Percentiles rank a stretch among this genome's conserved stretches.
Evolutionary conservation across 75 land plant genomes (phyloP).

Genomic region (Sequoia sempervirens): DNA sequence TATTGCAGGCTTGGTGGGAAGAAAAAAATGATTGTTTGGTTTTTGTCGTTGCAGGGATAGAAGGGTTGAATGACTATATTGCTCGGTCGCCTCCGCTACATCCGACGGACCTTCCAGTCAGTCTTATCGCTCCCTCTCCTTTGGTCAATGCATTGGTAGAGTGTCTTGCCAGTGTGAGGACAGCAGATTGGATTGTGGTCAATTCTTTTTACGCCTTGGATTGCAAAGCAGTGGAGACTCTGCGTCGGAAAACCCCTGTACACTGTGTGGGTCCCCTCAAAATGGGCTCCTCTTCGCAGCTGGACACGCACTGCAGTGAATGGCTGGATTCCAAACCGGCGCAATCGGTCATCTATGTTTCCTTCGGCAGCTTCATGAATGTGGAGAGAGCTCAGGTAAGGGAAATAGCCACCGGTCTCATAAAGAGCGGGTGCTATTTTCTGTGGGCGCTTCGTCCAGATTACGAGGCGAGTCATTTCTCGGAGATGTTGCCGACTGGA

Average conservation of each 20-base stretch:
- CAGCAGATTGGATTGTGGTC: constrained; percentile 4
- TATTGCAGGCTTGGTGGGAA: too few relatives aligned
- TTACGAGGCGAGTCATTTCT: background rate
- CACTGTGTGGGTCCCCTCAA: background rate
- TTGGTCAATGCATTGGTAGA: background rate
- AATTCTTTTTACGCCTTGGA: constrained; percentile 7
- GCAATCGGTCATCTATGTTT: constrained; percentile 15
- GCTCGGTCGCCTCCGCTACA: background rate
- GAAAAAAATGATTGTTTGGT: background rate
- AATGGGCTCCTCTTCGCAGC: background rate
- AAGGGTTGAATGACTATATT: background rate
- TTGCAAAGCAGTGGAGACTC: background rate
- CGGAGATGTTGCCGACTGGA: background rate
- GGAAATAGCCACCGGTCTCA: constrained; percentile 18
- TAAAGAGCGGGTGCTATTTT: constrained; percentile 12
- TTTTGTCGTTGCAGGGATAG: background rate
- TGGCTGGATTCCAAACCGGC: constrained; percentile 21
- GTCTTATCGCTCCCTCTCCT: background rate
- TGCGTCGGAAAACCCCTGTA: background rate
- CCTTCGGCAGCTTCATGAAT: constrained; percentile 16
- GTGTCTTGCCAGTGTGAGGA: background rate
- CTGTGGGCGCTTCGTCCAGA: constrained; percentile 19
- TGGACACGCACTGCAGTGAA: background rate
- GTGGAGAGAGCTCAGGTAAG: constrained; percentile 11
- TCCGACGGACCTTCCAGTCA: background rate